phyloP scores from a whole-genome alignment of 176 grass and related monocot genomes.

The Alopecurus myosuroides region DNA sequence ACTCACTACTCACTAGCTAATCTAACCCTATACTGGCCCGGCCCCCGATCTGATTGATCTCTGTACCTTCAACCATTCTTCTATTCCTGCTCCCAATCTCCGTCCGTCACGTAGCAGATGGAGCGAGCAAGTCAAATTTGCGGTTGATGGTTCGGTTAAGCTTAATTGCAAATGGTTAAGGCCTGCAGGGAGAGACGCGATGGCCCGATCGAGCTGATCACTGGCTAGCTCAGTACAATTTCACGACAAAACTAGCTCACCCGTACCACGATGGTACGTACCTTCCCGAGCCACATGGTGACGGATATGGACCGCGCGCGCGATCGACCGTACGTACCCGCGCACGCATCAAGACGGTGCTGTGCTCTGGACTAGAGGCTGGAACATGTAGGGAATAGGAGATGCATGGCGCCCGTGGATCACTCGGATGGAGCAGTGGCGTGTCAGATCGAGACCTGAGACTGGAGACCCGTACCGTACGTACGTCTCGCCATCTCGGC shows the following conservation, averaged over 20 bases:
- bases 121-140: conserved; percentile 38
- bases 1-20: background rate
- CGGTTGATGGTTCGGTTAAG: conserved; percentile 38
- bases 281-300: too few species aligned
- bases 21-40: too few species aligned
- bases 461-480: background rate
- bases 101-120: background rate
- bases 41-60: background rate
- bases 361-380: too few species aligned
- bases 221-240: background rate
- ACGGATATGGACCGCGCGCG: too few species aligned
- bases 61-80: background rate
- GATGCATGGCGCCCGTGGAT: background rate
- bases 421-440: background rate
- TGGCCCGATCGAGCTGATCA: background rate
- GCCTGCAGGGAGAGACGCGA: background rate
- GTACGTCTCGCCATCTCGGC: background rate
- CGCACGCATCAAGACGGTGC: too few species aligned
- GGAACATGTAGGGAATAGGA: too few species aligned
- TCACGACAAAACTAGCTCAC: too few species aligned
- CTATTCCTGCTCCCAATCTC: background rate
- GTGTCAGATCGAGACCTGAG: background rate
- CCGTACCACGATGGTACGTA: too few species aligned
- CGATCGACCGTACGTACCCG: too few species aligned
- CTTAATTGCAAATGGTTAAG: conserved; percentile 29